Percentiles rank a stretch among this genome's conserved stretches.
Evolutionary conservation across 2,329 filamentous ascomycete genomes (phyloP).

Genomic region (Neopestalotiopsis rosae): DNA sequence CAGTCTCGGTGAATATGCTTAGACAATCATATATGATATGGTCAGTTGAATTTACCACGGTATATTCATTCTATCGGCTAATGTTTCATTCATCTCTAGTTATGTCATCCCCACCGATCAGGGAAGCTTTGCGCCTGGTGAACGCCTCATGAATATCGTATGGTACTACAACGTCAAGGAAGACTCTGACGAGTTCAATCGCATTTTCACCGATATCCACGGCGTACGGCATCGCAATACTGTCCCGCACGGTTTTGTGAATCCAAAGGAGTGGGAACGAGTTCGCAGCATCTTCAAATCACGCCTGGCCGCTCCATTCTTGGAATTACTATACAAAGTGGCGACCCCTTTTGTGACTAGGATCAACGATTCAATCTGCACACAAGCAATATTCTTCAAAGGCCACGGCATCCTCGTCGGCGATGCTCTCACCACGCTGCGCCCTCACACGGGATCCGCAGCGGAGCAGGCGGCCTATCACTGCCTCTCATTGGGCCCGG

Average conservation of each 20-base stretch:
- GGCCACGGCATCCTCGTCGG: slow-evolving; percentile 51
- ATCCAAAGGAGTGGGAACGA: not conserved
- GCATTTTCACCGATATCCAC: slow-evolving; percentile 49
- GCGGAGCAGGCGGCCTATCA: slow-evolving; percentile 54
- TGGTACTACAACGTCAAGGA: slow-evolving; percentile 50
- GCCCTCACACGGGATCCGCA: slow-evolving; percentile 51
- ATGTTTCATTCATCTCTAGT: not conserved
- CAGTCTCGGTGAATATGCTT: not conserved
- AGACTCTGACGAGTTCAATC: slow-evolving; percentile 41
- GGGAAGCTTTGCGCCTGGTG: slow-evolving; percentile 42
- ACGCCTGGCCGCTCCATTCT: not conserved
- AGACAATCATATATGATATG: not conserved
- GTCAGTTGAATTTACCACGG: not conserved
- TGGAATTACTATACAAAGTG: not conserved
- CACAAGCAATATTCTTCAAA: slow-evolving; percentile 41
- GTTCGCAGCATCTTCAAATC: not conserved
- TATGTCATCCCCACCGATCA: slow-evolving; percentile 51
- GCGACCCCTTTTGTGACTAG: not conserved
- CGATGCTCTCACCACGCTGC: slow-evolving; percentile 50
- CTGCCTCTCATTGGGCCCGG: slow-evolving; percentile 43
- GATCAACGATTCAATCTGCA: slow-evolving; percentile 35
- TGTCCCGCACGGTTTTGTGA: not conserved
- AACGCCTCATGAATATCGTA: slow-evolving; percentile 51
- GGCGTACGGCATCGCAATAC: slow-evolving; percentile 36
- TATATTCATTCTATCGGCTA: not conserved